A percentile compares a stretch with the other conserved stretches of the same genome.
Evolutionary conservation across 2,329 filamentous ascomycete species (phyloP).

Genomic region (Colletotrichum karsti): DNA sequence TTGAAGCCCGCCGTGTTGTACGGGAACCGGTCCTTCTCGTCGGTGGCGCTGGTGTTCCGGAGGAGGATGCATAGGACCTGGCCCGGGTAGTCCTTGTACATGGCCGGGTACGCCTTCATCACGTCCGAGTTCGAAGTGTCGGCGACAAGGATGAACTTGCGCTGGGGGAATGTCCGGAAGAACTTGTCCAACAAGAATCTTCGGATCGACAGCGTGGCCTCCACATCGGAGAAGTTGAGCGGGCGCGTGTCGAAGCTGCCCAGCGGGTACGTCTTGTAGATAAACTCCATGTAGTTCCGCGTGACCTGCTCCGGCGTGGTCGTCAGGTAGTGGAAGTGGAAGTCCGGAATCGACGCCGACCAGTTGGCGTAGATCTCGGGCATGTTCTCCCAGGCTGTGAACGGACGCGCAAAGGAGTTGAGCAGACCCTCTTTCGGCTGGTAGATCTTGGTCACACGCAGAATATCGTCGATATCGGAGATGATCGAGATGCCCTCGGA

Average conservation of each 20-base stretch:
- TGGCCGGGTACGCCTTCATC: conserved; percentile 70
- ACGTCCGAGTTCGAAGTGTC: conserved; percentile 82
- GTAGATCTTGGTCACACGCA: conserved; percentile 85
- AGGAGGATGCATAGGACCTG: conserved; percentile 83
- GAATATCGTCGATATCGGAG: conserved; percentile 82
- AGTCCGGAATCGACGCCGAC: conserved; percentile 70
- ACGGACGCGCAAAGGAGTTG: conserved; percentile 79
- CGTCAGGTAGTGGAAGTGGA: conserved; percentile 85
- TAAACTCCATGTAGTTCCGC: conserved; percentile 81
- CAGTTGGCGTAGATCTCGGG: conserved; percentile 81
- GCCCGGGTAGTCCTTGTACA: conserved; percentile 72
- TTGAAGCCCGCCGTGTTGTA: conserved; percentile 80
- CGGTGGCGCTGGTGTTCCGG: conserved; percentile 77
- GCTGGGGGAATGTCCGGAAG: conserved; percentile 77
- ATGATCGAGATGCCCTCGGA: conserved; percentile 75
- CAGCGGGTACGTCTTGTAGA: conserved; percentile 80
- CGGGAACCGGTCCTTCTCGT: conserved; percentile 72
- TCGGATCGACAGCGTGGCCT: conserved; percentile 76
- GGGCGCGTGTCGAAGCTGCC: conserved; percentile 82
- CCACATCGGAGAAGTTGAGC: conserved; percentile 80
- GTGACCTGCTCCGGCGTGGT: conserved; percentile 83
- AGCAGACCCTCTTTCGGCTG: conserved; percentile 77
- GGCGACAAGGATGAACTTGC: conserved; percentile 79
- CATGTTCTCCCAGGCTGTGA: conserved; percentile 81
- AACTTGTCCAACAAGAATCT: conserved; percentile 75